Percentiles rank a stretch among this genome's conserved stretches.
phyloP scores from a whole-genome alignment of 139 green algal genomes.

The Diplosphaera chodatii region DNA sequence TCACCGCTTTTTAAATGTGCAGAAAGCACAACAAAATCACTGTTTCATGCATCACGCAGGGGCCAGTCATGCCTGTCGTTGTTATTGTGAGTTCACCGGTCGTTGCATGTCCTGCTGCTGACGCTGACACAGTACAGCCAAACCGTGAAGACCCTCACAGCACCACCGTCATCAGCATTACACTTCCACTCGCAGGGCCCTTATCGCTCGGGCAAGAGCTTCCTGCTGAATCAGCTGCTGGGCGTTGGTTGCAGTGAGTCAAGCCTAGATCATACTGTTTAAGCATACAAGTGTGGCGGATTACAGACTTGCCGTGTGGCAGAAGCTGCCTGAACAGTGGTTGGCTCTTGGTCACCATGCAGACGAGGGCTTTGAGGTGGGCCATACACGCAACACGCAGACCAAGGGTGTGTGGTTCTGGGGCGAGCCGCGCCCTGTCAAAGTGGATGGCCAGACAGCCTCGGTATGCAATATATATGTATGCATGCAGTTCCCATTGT shows the following conservation, averaged over 20 bases:
- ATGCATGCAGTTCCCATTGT: no score
- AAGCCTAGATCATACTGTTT: no score
- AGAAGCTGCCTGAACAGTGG: no score
- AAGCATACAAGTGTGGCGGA: no score
- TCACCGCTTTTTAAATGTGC: background rate
- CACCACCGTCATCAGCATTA: no score
- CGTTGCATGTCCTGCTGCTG: no score
- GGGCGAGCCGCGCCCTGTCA: constrained; percentile 54
- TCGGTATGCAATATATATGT: background rate
- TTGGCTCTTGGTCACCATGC: constrained; percentile 7
- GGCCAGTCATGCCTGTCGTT: constrained; percentile 57
- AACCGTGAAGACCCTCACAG: no score
- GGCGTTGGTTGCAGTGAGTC: constrained; percentile 69
- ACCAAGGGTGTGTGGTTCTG: constrained; percentile 94
- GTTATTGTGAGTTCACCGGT: constrained; percentile 67
- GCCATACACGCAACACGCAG: constrained; percentile 75
- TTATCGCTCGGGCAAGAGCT: constrained; percentile 83
- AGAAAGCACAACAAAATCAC: no score
- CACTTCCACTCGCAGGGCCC: constrained; percentile 42
- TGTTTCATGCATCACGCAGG: constrained; percentile 1
- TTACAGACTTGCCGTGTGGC: no score
- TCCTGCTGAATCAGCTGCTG: constrained; percentile 90
- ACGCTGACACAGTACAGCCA: no score
- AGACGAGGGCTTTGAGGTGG: constrained; percentile 88
- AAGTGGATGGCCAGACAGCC: background rate